phyloP scores from a whole-genome alignment of 2,329 filamentous ascomycete genomes.

The Ophiobolus disseminans region DNA sequence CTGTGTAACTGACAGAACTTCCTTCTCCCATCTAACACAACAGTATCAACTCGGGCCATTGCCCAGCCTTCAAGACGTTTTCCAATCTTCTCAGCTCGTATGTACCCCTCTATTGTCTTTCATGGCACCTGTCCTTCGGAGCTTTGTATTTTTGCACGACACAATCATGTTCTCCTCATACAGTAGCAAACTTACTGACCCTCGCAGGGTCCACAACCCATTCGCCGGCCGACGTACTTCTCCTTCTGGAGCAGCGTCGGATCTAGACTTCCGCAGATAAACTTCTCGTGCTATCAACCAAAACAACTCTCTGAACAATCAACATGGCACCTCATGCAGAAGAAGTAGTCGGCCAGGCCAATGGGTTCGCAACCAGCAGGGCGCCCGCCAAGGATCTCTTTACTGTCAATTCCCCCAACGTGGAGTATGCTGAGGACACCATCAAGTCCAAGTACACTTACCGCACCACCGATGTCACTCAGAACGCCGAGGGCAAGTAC shows the following conservation, averaged over 20 bases:
- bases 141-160: slow-evolving; percentile 1
- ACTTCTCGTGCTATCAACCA: slow-evolving; percentile 30
- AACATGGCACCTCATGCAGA: slow-evolving; percentile 95
- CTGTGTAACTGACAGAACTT: slow-evolving; percentile 12
- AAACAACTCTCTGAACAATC: slow-evolving; percentile 37
- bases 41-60: slow-evolving; percentile 47
- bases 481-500: slow-evolving; percentile 75
- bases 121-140: background rate
- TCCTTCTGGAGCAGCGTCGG: slow-evolving; percentile 80
- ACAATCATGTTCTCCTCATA: too few relatives aligned
- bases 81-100: slow-evolving; percentile 98
- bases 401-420: slow-evolving; percentile 89
- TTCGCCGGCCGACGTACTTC: slow-evolving; percentile 96
- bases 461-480: slow-evolving; percentile 84
- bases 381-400: slow-evolving; percentile 70
- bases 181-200: slow-evolving; percentile 35
- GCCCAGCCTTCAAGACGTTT: slow-evolving; percentile 87
- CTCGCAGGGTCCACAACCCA: slow-evolving; percentile 82
- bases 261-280: slow-evolving; percentile 56
- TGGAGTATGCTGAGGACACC: slow-evolving; percentile 83
- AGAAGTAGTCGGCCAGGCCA: slow-evolving; percentile 64
- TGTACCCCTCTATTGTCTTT: slow-evolving; percentile 59
- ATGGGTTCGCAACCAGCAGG: slow-evolving; percentile 56
- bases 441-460: slow-evolving; percentile 97
- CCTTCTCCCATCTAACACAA: slow-evolving; percentile 18